Conservation (phyloP, 805 yeast species). For the Scheffersomyces lignosus region DNA sequence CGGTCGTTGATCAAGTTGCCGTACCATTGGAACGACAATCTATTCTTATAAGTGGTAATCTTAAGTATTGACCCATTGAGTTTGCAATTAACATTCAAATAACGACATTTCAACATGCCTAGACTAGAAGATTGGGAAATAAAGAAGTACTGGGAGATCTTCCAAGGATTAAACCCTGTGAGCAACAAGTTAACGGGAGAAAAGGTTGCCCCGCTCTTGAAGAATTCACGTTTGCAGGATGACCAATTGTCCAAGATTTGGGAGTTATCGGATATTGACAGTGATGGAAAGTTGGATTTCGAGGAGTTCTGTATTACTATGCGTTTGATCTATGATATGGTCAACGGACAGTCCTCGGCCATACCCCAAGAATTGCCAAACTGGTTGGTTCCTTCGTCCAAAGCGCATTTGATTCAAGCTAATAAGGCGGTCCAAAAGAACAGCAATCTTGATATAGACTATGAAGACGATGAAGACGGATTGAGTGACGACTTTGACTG, state of each 20-base stretch:
- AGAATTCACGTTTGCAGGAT: constrained; percentile 82
- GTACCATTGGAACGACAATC: too few species aligned
- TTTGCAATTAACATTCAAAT: too few species aligned
- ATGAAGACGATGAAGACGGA: constrained; percentile 64
- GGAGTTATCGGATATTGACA: constrained; percentile 91
- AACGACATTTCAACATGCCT: too few species aligned
- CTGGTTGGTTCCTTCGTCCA: constrained; percentile 91
- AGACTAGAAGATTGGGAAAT: constrained; percentile 93
- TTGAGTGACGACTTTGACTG: constrained; percentile 80
- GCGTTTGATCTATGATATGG: constrained; percentile 90
- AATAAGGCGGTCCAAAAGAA: constrained; percentile 57
- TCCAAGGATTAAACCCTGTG: constrained; percentile 82
- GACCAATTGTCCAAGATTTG: constrained; percentile 80
- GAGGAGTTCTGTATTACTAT: constrained; percentile 98
- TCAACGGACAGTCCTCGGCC: constrained; percentile 59
- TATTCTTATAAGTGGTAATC: too few species aligned
- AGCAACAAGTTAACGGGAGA: constrained; percentile 81
- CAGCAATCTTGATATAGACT: constrained; percentile 32
- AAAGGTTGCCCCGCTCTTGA: constrained; percentile 79
- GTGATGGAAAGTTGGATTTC: constrained; percentile 88
- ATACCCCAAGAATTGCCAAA: constrained; percentile 78
- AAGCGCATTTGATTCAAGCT: constrained; percentile 82
- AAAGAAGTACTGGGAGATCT: constrained; percentile 96
- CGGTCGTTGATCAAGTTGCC: too few species aligned
- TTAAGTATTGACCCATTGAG: too few species aligned